A percentile compares a stretch with the other conserved stretches of the same genome.
phyloP scores from a whole-genome alignment of 192 early-diverging fungal genomes.

The Coemansia sp. region DNA sequence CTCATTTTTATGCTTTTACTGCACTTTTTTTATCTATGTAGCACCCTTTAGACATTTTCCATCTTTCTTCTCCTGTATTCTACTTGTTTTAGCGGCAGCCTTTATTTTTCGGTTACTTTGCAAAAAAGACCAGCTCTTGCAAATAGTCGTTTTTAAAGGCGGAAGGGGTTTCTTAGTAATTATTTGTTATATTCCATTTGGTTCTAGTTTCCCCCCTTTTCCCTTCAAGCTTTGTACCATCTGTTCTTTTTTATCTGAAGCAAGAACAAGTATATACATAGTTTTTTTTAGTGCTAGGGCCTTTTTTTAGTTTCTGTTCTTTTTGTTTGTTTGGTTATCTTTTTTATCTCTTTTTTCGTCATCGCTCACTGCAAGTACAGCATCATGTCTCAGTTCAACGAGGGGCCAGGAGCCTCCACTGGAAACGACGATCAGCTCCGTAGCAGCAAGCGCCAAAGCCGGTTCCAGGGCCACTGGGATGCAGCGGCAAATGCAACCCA shows the following conservation, averaged over 20 bases:
- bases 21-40: slow-evolving; percentile 1
- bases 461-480: slow-evolving; percentile 53
- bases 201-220: not conserved
- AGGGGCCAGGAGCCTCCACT: slow-evolving; percentile 19
- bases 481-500: slow-evolving; percentile 17
- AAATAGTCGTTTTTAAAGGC: not conserved
- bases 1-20: slow-evolving; percentile 1
- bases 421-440: slow-evolving; percentile 33
- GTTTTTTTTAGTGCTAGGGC: not conserved
- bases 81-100: slow-evolving; percentile 21
- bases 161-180: not conserved
- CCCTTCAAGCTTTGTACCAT: not conserved
- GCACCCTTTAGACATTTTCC: slow-evolving; percentile 12
- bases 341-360: not conserved
- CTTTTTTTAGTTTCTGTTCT: no score
- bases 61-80: slow-evolving; percentile 13
- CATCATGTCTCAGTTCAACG: slow-evolving; percentile 38
- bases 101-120: slow-evolving; percentile 9
- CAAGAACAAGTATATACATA: not conserved
- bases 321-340: slow-evolving; percentile 6
- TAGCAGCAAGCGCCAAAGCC: slow-evolving; percentile 39
- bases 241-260: slow-evolving; percentile 4
- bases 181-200: not conserved
- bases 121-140: not conserved
- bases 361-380: not conserved